Evolutionary conservation across 2,329 filamentous ascomycete species (phyloP).

Genomic region (Paraconiothyrium sp.): DNA sequence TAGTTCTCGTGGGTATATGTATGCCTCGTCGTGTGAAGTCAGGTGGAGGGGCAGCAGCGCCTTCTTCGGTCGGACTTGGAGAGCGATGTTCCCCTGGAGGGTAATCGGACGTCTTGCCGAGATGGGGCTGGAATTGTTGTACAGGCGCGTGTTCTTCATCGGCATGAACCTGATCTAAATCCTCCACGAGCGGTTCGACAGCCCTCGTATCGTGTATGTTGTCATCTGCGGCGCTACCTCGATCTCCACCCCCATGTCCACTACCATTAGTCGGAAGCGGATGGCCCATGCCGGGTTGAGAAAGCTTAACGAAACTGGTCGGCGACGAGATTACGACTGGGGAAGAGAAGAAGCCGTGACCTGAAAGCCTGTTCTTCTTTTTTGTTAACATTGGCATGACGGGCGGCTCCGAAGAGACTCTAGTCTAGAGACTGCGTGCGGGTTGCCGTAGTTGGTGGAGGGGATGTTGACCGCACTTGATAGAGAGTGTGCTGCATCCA

Average conservation of each 20-base stretch:
- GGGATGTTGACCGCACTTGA: constrained; percentile 18
- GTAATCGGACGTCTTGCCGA: constrained; percentile 22
- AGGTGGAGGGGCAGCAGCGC: constrained; percentile 40
- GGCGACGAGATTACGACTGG: constrained; percentile 34
- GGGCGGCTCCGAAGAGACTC: constrained; percentile 9
- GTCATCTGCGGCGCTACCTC: constrained; percentile 43
- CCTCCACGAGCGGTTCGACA: constrained; percentile 43
- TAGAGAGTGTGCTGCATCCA: constrained; percentile 17
- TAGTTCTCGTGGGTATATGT: constrained; percentile 49
- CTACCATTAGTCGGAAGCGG: constrained; percentile 30
- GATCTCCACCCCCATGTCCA: constrained; percentile 41
- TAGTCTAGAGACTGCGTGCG: not conserved
- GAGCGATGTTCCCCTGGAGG: constrained; percentile 31
- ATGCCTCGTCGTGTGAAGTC: constrained; percentile 49
- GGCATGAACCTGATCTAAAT: constrained; percentile 40
- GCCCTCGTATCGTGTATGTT: constrained; percentile 26
- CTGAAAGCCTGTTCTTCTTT: constrained; percentile 41
- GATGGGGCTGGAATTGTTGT: constrained; percentile 32
- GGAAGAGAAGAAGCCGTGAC: constrained; percentile 41
- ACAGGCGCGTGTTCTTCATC: constrained; percentile 28
- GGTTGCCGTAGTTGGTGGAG: constrained; percentile 2
- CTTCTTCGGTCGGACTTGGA: constrained; percentile 31
- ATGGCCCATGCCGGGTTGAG: constrained; percentile 39
- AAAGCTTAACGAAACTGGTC: constrained; percentile 31
- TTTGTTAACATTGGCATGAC: constrained; percentile 39